phyloP scores from a whole-genome alignment of 768 basidiomycete genomes.

The Lactarius vividus region DNA sequence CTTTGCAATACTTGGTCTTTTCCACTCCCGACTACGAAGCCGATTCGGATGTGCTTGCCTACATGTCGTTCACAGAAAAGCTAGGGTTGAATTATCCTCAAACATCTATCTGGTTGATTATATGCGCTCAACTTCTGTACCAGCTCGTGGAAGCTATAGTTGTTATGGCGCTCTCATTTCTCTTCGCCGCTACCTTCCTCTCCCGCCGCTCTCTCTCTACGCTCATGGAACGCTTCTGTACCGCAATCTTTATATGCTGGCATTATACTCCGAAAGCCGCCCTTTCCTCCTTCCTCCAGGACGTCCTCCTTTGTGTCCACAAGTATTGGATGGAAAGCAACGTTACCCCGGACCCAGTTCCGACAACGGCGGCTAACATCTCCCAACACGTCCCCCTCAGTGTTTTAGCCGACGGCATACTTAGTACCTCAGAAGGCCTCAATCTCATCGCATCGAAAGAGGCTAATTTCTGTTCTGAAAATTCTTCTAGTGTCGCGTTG shows the following conservation, averaged over 20 bases:
- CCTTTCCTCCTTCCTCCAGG: conserved; percentile 21
- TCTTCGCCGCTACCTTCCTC: conserved; percentile 6
- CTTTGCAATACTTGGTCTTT: conserved; percentile 10
- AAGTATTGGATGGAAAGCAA: conserved; percentile 19
- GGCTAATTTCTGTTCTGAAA: not conserved
- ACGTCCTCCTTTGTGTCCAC: conserved; percentile 13
- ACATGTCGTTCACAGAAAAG: conserved; percentile 3
- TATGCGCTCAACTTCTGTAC: conserved; percentile 15
- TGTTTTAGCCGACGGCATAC: not conserved
- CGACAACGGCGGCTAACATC: not conserved
- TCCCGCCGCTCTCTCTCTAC: conserved; percentile 10
- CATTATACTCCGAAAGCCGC: conserved; percentile 9
- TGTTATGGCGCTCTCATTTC: conserved; percentile 19
- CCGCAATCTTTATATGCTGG: conserved; percentile 14
- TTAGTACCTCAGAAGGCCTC: not conserved
- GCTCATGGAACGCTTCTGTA: conserved; percentile 15
- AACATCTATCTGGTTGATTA: conserved; percentile 9
- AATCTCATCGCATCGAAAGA: not conserved
- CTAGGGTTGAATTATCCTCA: conserved; percentile 3
- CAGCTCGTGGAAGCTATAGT: conserved; percentile 15
- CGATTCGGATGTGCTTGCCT: not conserved
- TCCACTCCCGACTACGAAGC: not conserved
- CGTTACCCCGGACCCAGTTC: not conserved
- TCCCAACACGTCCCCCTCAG: not conserved
- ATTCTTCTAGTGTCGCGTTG: not conserved